These are phyloP conservation scores for Achaetomium macrosporum DNA, from an alignment of 2,329 filamentous ascomycete genomes.

Conservation along the genomic window DNA sequence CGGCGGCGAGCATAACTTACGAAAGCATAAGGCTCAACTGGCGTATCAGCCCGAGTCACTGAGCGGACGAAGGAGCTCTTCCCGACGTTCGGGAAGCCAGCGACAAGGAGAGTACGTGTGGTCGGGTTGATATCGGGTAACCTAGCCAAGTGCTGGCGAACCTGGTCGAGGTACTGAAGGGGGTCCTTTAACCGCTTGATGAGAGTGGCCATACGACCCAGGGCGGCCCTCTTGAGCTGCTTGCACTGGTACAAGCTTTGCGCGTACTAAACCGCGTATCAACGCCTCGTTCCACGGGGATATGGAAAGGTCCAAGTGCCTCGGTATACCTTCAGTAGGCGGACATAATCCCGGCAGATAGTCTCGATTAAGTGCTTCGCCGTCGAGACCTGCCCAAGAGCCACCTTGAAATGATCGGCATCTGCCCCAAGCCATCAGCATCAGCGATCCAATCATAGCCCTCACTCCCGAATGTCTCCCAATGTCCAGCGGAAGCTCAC, in stretches of 20 bases:
- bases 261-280: slow-evolving; percentile 63
- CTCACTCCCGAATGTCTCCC: too few species aligned
- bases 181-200: slow-evolving; percentile 93
- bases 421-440: slow-evolving; percentile 33
- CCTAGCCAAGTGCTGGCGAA: slow-evolving; percentile 91
- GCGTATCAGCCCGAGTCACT: slow-evolving; percentile 89
- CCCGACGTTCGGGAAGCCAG: slow-evolving; percentile 95
- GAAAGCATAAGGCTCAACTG: slow-evolving; percentile 96
- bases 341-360: slow-evolving; percentile 91
- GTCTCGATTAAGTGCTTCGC: slow-evolving; percentile 96
- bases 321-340: slow-evolving; percentile 54
- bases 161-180: slow-evolving; percentile 90
- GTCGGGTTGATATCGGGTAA: slow-evolving; percentile 98
- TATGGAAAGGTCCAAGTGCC: background rate
- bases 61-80: slow-evolving; percentile 94
- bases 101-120: slow-evolving; percentile 90
- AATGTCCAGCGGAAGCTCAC: slow-evolving; percentile 5
- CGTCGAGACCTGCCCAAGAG: slow-evolving; percentile 90
- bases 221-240: slow-evolving; percentile 90
- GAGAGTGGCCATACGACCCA: slow-evolving; percentile 97
- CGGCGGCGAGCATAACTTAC: slow-evolving; percentile 9
- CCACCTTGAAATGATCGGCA: slow-evolving; percentile 95
- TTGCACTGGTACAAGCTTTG: slow-evolving; percentile 98
- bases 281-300: background rate
- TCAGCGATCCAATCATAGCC: background rate